Percentiles rank a stretch among this genome's conserved stretches.
Conservation (phyloP, 164 flowering plant genomes). For the Pachysandra terminalis region DNA sequence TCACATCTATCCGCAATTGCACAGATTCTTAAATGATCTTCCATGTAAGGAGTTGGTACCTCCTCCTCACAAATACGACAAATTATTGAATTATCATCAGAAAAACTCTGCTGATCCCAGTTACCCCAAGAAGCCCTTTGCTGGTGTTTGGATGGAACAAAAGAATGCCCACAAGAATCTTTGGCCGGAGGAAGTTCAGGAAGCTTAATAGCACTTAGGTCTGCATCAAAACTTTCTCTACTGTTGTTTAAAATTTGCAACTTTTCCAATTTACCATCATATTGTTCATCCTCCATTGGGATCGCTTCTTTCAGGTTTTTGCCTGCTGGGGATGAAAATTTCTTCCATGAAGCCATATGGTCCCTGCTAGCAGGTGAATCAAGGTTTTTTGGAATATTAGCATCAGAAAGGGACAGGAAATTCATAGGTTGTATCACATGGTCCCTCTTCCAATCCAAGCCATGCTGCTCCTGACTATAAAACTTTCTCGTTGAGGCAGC, state of each 20-base stretch:
- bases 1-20: conserved; percentile 96
- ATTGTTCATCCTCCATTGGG: conserved; percentile 32
- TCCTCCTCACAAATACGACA: conserved; percentile 99
- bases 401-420: conserved; percentile 26
- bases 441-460: conserved; percentile 52
- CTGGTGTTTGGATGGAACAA: conserved; percentile 60
- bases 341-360: conserved; percentile 88
- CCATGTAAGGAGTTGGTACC: conserved; percentile 85
- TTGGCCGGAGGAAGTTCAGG: conserved; percentile 50
- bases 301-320: conserved; percentile 50
- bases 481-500: conserved; percentile 52
- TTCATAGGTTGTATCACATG: conserved; percentile 26
- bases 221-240: conserved; percentile 34
- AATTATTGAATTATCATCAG: conserved; percentile 80
- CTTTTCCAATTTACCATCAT: conserved; percentile 36
- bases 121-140: conserved; percentile 93
- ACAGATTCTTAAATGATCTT: conserved; percentile 95
- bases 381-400: conserved; percentile 37
- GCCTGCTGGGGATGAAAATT: conserved; percentile 68
- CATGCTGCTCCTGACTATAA: conserved; percentile 90
- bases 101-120: conserved; percentile 70
- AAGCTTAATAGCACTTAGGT: conserved; percentile 35
- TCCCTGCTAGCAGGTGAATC: conserved; percentile 59
- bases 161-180: conserved; percentile 48
- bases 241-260: conserved; percentile 20